Conservation (phyloP, 148 eudicot genomes). For the Talinum fruticosum region DNA sequence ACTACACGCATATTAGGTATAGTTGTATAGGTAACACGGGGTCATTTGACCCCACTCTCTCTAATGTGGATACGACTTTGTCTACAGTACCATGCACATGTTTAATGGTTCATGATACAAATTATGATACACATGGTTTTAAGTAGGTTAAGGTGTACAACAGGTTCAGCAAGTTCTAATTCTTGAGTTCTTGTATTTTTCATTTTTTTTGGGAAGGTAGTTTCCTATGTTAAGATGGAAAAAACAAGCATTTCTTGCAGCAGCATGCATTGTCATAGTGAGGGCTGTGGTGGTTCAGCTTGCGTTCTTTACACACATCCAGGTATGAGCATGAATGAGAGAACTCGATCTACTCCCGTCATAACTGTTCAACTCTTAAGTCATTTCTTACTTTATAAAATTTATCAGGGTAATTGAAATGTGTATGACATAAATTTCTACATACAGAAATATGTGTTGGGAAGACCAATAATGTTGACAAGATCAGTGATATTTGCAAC, state of each 20-base stretch:
- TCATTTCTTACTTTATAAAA: background rate
- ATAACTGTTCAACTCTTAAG: background rate
- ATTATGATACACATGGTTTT: too few species aligned
- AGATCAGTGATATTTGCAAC: conserved; percentile 31
- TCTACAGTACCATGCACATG: too few species aligned
- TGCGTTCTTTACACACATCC: conserved; percentile 27
- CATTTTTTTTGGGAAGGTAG: conserved; percentile 6
- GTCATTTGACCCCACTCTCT: too few species aligned
- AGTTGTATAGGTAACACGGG: too few species aligned
- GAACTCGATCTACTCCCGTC: too few species aligned
- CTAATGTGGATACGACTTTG: too few species aligned
- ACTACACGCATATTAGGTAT: too few species aligned
- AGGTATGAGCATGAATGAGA: conserved; percentile 5
- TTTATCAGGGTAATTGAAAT: background rate
- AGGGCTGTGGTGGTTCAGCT: conserved; percentile 31
- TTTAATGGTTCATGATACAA: too few species aligned
- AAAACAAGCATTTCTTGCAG: conserved; percentile 32
- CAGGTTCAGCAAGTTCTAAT: background rate
- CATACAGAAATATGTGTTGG: conserved; percentile 30
- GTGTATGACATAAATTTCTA: background rate
- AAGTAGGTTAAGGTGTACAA: too few species aligned
- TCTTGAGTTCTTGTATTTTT: background rate
- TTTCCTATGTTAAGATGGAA: conserved; percentile 34
- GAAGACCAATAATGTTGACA: conserved; percentile 23
- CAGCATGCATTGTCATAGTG: conserved; percentile 31